These are phyloP conservation scores for Verticillium klebahnii DNA, from an alignment of 2,329 filamentous ascomycete species.

Conservation along the genomic window DNA sequence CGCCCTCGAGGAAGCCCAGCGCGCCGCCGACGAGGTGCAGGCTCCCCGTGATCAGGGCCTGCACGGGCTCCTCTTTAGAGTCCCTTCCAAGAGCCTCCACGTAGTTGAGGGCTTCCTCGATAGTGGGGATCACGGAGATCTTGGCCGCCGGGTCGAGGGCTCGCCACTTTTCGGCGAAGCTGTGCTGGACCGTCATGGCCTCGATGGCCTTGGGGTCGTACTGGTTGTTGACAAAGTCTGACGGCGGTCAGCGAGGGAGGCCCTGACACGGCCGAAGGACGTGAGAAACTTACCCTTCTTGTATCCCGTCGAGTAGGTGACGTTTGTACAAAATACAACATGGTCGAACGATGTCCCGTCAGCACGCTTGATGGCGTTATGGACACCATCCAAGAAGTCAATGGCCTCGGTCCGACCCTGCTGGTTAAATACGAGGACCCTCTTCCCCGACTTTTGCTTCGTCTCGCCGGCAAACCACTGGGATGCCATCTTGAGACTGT, in stretches of 20 bases:
- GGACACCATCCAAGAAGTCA: conserved; percentile 46
- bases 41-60: conserved; percentile 54
- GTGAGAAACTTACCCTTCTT: conserved; percentile 31
- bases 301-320: conserved; percentile 49
- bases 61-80: conserved; percentile 28
- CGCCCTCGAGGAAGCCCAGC: conserved; percentile 43
- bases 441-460: conserved; percentile 29
- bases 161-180: conserved; percentile 47
- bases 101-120: conserved; percentile 50
- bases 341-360: conserved; percentile 54
- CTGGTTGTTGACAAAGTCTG: conserved; percentile 53
- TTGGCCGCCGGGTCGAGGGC: conserved; percentile 40
- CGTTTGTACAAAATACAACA: conserved; percentile 83
- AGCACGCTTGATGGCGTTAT: conserved; percentile 26
- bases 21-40: conserved; percentile 57
- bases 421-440: conserved; percentile 84
- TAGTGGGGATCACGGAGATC: conserved; percentile 43
- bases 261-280: background rate
- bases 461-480: conserved; percentile 69
- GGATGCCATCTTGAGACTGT: conserved; percentile 78
- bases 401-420: conserved; percentile 52
- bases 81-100: conserved; percentile 31
- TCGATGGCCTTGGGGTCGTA: conserved; percentile 46
- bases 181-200: conserved; percentile 47
- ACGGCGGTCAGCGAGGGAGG: conserved; percentile 8